phyloP scores from a whole-genome alignment of 257 asterid genomes.

The Avicennia marina region DNA sequence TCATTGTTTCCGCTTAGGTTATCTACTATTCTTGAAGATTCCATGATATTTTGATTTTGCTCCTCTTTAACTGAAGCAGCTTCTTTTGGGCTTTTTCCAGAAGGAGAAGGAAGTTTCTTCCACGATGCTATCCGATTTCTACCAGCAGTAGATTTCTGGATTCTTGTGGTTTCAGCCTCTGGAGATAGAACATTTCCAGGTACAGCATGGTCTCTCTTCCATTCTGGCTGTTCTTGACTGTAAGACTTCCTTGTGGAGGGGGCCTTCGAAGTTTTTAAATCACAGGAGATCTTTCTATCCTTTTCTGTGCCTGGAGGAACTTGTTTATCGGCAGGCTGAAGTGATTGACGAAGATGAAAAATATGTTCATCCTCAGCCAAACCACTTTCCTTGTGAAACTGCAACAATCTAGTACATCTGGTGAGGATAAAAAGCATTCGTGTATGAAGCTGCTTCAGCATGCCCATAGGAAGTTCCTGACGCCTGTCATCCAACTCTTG shows the following conservation, averaged over 20 bases:
- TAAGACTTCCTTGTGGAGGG: constrained; percentile 63
- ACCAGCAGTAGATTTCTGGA: constrained; percentile 43
- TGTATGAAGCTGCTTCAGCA: constrained; percentile 91
- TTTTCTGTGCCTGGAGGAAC: constrained; percentile 37
- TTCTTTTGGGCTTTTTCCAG: constrained; percentile 69
- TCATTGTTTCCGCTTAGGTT: constrained; percentile 37
- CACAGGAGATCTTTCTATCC: constrained; percentile 39
- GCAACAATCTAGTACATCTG: constrained; percentile 91
- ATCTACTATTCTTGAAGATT: constrained; percentile 42
- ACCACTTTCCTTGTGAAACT: constrained; percentile 94
- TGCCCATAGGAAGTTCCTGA: constrained; percentile 94
- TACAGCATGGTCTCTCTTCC: constrained; percentile 51
- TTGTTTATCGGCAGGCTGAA: constrained; percentile 66
- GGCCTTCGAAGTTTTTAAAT: constrained; percentile 39
- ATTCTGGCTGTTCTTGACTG: constrained; percentile 90
- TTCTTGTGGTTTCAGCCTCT: constrained; percentile 42
- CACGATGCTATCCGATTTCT: constrained; percentile 85
- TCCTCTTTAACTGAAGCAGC: constrained; percentile 46
- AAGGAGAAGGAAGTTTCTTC: constrained; percentile 81
- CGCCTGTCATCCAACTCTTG: constrained; percentile 97
- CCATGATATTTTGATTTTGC: constrained; percentile 36
- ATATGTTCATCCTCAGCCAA: constrained; percentile 82
- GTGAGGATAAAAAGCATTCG: constrained; percentile 99
- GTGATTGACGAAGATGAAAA: constrained; percentile 75
- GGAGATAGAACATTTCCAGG: constrained; percentile 39